phyloP scores from a whole-genome alignment of 2,329 filamentous ascomycete species.

The Pseudopyricularia cyperi region DNA sequence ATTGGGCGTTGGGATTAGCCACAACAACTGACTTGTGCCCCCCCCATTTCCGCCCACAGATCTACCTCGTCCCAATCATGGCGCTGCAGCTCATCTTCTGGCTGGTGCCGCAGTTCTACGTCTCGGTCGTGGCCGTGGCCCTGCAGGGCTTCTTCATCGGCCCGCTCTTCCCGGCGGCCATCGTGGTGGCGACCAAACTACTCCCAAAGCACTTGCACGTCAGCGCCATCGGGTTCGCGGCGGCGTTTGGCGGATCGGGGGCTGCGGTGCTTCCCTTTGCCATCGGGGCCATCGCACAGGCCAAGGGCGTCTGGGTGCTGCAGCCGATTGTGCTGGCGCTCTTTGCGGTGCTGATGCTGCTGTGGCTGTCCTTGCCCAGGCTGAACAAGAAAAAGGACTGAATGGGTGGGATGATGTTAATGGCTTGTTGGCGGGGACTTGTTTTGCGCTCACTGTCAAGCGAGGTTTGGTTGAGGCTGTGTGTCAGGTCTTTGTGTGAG shows the following conservation, averaged over 20 bases:
- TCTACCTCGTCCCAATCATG: slow-evolving; percentile 52
- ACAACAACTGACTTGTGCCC: no score
- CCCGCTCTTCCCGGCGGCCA: slow-evolving; percentile 62
- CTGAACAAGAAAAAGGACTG: slow-evolving; percentile 1
- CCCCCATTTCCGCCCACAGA: neutral
- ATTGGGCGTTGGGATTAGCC: neutral
- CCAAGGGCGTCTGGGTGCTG: slow-evolving; percentile 39
- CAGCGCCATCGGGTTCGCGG: slow-evolving; percentile 67
- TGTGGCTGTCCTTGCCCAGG: slow-evolving; percentile 30
- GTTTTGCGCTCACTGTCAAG: no score
- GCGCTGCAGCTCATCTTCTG: slow-evolving; percentile 62
- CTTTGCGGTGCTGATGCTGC: slow-evolving; percentile 26
- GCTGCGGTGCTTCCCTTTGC: slow-evolving; percentile 55
- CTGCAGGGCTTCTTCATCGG: slow-evolving; percentile 71
- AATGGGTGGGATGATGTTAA: neutral
- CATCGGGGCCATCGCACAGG: slow-evolving; percentile 53
- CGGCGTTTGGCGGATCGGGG: slow-evolving; percentile 63
- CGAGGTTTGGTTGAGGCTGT: no score
- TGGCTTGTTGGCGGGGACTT: neutral
- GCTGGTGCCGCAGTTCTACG: slow-evolving; percentile 66
- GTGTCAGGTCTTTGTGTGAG: no score
- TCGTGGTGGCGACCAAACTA: slow-evolving; percentile 62
- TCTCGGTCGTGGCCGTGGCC: slow-evolving; percentile 57
- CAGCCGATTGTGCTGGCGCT: slow-evolving; percentile 41
- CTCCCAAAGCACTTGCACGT: slow-evolving; percentile 64